phyloP scores from a whole-genome alignment of 108 stramenopile genomes.

The Cyclotella baltica region DNA sequence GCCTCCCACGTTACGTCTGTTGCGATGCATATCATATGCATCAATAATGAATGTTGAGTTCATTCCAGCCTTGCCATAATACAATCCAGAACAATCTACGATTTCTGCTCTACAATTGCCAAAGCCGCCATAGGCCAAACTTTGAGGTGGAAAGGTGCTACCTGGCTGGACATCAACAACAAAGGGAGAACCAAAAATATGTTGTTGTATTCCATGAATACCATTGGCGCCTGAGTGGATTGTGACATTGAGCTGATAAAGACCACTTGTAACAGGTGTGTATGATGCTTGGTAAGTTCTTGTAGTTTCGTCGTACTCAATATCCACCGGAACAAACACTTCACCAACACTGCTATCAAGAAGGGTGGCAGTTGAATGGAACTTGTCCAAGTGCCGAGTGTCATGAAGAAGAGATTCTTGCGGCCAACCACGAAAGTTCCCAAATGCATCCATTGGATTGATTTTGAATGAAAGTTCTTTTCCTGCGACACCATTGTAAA shows the following conservation, averaged over 20 bases:
- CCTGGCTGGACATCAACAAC: slow-evolving; percentile 33
- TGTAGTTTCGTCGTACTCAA: slow-evolving; percentile 23
- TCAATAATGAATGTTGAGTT: slow-evolving; percentile 31
- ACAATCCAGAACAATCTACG: slow-evolving; percentile 33
- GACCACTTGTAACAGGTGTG: slow-evolving; percentile 19
- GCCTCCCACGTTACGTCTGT: slow-evolving; percentile 32
- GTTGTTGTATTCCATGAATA: slow-evolving; percentile 7
- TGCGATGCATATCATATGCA: slow-evolving; percentile 34
- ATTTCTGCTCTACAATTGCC: slow-evolving; percentile 27
- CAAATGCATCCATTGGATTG: slow-evolving; percentile 32
- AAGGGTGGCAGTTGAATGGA: slow-evolving; percentile 22
- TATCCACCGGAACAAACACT: slow-evolving; percentile 13
- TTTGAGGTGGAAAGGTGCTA: slow-evolving; percentile 39
- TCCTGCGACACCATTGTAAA: slow-evolving; percentile 44
- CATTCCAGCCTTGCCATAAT: slow-evolving; percentile 42
- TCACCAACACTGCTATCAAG: slow-evolving; percentile 23
- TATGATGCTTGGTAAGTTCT: slow-evolving; percentile 11
- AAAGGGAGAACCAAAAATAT: slow-evolving; percentile 54
- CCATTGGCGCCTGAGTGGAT: neutral
- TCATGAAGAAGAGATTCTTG: neutral
- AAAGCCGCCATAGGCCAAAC: slow-evolving; percentile 37
- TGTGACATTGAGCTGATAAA: slow-evolving; percentile 38
- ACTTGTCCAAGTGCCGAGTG: slow-evolving; percentile 23
- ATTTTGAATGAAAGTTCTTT: slow-evolving; percentile 38
- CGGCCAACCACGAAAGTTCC: slow-evolving; percentile 44